phyloP scores from a whole-genome alignment of 768 basidiomycete genomes.

The Fistulinella prunicolor region DNA sequence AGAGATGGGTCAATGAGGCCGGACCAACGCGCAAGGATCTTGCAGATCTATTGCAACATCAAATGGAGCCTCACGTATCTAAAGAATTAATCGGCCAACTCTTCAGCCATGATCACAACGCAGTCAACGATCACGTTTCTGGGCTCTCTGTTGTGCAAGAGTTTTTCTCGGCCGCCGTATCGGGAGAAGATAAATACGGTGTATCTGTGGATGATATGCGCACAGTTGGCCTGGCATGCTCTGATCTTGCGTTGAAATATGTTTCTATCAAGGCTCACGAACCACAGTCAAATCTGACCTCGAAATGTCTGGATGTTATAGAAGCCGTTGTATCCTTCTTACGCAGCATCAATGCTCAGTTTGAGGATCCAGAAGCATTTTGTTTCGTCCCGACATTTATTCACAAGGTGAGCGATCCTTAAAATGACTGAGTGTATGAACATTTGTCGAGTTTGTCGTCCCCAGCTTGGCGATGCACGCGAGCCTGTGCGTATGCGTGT shows the following conservation, averaged over 20 bases:
- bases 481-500: conserved; percentile 80
- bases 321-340: conserved; percentile 77
- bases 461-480: conserved; percentile 87
- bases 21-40: conserved; percentile 85
- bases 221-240: conserved; percentile 74
- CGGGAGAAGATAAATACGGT: conserved; percentile 53
- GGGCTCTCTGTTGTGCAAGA: conserved; percentile 74
- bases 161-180: conserved; percentile 60
- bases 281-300: conserved; percentile 84
- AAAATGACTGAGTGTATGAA: not conserved
- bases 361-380: conserved; percentile 82
- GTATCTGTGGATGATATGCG: conserved; percentile 47
- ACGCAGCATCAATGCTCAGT: conserved; percentile 65
- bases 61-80: conserved; percentile 86
- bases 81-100: conserved; percentile 72
- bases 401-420: conserved; percentile 61
- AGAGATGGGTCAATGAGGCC: conserved; percentile 83
- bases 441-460: conserved; percentile 2
- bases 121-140: conserved; percentile 87
- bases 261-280: conserved; percentile 86
- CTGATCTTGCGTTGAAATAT: conserved; percentile 92
- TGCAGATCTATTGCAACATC: conserved; percentile 77
- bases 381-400: conserved; percentile 89
- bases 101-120: conserved; percentile 95
- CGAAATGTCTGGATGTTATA: conserved; percentile 85